These are phyloP conservation scores for Plasmodium ovale DNA, from an alignment of 169 alveolate species.

Conservation along the genomic window DNA sequence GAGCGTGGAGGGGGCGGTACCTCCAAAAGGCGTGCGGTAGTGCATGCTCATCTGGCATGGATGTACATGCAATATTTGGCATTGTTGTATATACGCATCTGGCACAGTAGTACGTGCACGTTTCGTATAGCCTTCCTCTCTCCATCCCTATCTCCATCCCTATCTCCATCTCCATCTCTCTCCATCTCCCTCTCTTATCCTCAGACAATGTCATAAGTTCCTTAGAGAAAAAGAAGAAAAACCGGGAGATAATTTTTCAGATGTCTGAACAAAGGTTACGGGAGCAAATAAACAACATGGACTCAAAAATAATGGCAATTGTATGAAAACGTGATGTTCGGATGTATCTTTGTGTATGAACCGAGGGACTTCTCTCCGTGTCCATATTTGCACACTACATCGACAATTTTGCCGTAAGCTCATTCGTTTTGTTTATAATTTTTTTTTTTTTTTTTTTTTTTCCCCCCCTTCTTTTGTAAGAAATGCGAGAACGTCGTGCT, in stretches of 20 bases:
- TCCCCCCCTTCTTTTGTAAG: neutral
- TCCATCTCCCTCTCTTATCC: neutral
- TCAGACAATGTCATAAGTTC: conserved; percentile 60
- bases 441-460: neutral
- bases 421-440: neutral
- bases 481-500: conserved; percentile 51
- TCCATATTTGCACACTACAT: neutral
- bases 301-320: conserved; percentile 21
- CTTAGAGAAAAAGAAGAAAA: conserved; percentile 48
- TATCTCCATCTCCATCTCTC: too few species aligned
- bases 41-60: too few species aligned
- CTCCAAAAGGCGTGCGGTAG: too few species aligned
- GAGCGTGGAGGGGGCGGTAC: neutral
- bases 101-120: neutral
- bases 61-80: neutral
- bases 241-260: conserved; percentile 22
- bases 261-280: conserved; percentile 43
- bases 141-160: too few species aligned
- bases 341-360: too few species aligned
- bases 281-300: conserved; percentile 30
- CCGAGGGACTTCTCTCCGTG: too few species aligned
- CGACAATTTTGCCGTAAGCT: neutral
- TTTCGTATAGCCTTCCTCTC: too few species aligned
- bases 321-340: conserved; percentile 21
- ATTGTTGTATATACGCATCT: neutral